A percentile compares a stretch with the other conserved stretches of the same genome.
phyloP scores from a whole-genome alignment of 1,284 basidiomycete genomes.

The Trichosporon asahii region DNA sequence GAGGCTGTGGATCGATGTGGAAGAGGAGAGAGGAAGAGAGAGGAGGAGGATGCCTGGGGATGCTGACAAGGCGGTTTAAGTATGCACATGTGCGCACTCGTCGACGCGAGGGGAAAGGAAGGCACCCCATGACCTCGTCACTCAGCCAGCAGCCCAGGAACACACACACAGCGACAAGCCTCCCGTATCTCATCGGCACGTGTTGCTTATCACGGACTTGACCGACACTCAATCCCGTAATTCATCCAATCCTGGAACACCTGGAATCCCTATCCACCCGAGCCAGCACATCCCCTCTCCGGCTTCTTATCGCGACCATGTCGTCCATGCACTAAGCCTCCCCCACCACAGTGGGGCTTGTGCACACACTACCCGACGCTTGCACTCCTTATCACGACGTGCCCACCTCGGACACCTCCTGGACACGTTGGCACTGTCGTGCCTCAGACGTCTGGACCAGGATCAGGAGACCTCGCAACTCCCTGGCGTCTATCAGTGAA shows the following conservation, averaged over 20 bases:
- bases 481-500: background rate
- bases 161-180: background rate
- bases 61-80: background rate
- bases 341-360: background rate
- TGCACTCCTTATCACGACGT: background rate
- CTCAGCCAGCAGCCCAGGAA: background rate
- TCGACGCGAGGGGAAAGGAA: background rate
- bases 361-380: background rate
- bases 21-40: background rate
- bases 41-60: background rate
- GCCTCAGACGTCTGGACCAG: too few relatives aligned
- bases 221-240: background rate
- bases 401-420: too few relatives aligned
- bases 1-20: background rate
- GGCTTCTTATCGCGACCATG: background rate
- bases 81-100: background rate
- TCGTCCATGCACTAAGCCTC: background rate
- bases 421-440: too few relatives aligned
- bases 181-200: conserved; percentile 9
- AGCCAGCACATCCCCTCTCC: background rate
- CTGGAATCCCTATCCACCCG: background rate
- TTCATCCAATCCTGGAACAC: background rate
- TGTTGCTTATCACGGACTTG: conserved; percentile 10
- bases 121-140: background rate
- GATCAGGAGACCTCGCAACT: too few relatives aligned